Evolutionary conservation across 768 basidiomycete species (phyloP).

Genomic region (Naganishia kalamii): DNA sequence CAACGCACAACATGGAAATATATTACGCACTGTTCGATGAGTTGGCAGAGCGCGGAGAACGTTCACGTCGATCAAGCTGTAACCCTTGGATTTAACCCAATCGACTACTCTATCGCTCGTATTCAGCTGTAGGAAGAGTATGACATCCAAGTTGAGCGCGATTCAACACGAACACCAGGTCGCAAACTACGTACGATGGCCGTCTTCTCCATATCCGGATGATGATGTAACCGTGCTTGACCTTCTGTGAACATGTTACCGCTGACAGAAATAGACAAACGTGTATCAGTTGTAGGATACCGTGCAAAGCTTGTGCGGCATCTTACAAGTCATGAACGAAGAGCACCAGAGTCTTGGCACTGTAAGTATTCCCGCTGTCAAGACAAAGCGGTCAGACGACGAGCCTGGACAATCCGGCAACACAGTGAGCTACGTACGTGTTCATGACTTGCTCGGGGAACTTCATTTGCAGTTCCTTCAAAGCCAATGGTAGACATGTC

Average conservation of each 20-base stretch:
- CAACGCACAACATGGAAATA: too few relatives aligned
- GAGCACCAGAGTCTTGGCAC: constrained; percentile 68
- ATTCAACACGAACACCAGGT: background rate
- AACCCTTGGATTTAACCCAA: constrained; percentile 66
- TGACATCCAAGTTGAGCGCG: constrained; percentile 6
- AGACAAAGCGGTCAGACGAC: background rate
- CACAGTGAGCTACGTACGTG: constrained; percentile 51
- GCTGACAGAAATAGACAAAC: background rate
- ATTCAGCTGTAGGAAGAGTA: constrained; percentile 59
- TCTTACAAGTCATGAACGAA: constrained; percentile 93
- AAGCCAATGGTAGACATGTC: constrained; percentile 72
- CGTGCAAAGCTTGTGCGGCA: background rate
- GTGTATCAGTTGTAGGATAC: background rate
- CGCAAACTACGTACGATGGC: background rate
- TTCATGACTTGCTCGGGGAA: constrained; percentile 85
- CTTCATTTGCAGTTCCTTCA: constrained; percentile 57
- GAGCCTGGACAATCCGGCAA: too few relatives aligned
- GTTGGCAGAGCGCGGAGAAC: constrained; percentile 51
- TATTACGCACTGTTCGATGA: constrained; percentile 29
- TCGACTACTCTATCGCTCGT: constrained; percentile 69
- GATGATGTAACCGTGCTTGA: background rate
- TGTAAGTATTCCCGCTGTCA: constrained; percentile 63
- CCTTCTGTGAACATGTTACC: constrained; percentile 15
- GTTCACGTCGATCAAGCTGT: constrained; percentile 79
- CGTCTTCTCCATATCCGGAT: constrained; percentile 11